Evolutionary conservation across 805 yeast species (phyloP), one percentile per base, ranked within the genome.

Genomic region (Torulaspora maleeae): DNA sequence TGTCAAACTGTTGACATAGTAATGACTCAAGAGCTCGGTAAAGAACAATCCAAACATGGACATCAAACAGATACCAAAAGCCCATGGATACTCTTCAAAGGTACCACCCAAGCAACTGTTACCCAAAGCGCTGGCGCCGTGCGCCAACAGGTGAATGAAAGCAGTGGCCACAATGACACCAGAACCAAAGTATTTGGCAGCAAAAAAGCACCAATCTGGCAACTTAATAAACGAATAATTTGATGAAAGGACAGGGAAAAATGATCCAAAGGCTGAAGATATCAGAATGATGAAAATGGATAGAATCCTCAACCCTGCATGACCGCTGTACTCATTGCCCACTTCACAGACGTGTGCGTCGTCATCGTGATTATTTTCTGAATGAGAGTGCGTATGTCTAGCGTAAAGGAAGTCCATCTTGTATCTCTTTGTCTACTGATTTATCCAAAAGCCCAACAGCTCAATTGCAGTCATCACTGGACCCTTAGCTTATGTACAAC

Each of bases 121-220:
- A 1, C 72, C 58, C 37, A 85, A 68, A 2, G 78, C 72, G 8
- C 81, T 84, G 47, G 72, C 63, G 3, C 93, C 91, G 0, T 88
- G 91, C 50, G 77, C 73, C 47, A 86, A 65, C 48, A 86, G 68
- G 67, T 86, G 95, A 25, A 86, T 79, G 55, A 86, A 83, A 0
- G 90, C 86, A 1, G 95, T 86, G 11, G 91, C 86, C 10, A 86
- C 74, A 57, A 86, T 86, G 39, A 86, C 91, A 44, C 95, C 95
- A 3, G 90, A 82, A 49, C 95, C 95, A 60, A 86, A 86, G 64
- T 75, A 84, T 57, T 83, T 84, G 40, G 86, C 80, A 38, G 80
- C 61, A 59, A 82, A 81, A 64, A 82, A 83, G 51, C 79, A 74
- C 78, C 79, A 74, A 11, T 72, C 56, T 1, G 88, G 88, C 48